Percentiles rank a stretch among this genome's conserved stretches.
phyloP scores from a whole-genome alignment of 768 basidiomycete species.

The Suillus variegatus region DNA sequence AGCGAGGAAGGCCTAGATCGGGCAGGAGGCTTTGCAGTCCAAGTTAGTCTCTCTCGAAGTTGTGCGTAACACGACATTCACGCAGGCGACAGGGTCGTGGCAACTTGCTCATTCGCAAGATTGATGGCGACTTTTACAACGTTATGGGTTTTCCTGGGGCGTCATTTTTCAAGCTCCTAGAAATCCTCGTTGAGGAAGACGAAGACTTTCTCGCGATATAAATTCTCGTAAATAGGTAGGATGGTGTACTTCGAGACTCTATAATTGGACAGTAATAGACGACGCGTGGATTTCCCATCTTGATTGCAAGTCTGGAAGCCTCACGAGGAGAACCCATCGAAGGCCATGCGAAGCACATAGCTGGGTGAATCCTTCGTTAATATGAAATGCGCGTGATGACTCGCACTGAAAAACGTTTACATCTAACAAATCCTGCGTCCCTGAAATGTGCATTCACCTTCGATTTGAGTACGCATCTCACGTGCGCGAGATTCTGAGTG shows the following conservation, averaged over 20 bases:
- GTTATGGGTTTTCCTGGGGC: slow-evolving; percentile 92
- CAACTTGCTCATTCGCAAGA: slow-evolving; percentile 75
- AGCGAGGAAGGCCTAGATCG: slow-evolving; percentile 84
- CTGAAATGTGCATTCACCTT: background rate
- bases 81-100: slow-evolving; percentile 66
- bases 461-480: background rate
- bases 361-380: background rate
- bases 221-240: background rate
- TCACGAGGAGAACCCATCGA: background rate
- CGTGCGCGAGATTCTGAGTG: background rate
- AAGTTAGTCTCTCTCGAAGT: slow-evolving; percentile 50
- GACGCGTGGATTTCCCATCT: background rate
- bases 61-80: background rate
- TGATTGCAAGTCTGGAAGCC: background rate
- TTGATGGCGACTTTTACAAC: slow-evolving; percentile 90
- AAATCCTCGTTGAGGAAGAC: slow-evolving; percentile 73
- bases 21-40: slow-evolving; percentile 94
- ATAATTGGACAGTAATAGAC: background rate
- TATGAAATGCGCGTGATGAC: background rate
- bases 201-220: slow-evolving; percentile 58
- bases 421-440: background rate
- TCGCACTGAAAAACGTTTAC: background rate
- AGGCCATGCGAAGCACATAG: background rate
- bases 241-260: background rate
- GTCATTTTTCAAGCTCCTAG: slow-evolving; percentile 77